phyloP scores from a whole-genome alignment of 345 rosid species.

The Euphorbia tirucalli region DNA sequence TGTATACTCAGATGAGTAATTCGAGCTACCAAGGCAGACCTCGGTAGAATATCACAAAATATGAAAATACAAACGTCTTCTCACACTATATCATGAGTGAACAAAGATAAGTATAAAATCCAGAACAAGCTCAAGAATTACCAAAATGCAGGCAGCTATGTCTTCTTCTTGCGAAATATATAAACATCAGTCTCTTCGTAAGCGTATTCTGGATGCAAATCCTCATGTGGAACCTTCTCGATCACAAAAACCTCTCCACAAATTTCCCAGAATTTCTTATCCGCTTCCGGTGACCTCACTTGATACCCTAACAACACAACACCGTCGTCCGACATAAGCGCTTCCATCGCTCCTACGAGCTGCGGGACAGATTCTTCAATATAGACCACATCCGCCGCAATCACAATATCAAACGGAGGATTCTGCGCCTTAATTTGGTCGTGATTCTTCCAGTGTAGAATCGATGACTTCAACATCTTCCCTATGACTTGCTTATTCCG shows the following conservation, averaged over 20 bases:
- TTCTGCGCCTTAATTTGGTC: conserved; percentile 61
- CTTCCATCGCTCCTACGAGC: conserved; percentile 65
- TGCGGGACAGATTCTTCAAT: conserved; percentile 66
- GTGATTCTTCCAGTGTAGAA: conserved; percentile 63
- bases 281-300: conserved; percentile 85
- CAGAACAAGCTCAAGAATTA: not conserved
- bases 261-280: conserved; percentile 75
- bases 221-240: conserved; percentile 77
- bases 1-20: not conserved
- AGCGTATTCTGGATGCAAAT: conserved; percentile 76
- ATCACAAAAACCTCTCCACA: conserved; percentile 56
- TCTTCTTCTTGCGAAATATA: conserved; percentile 61
- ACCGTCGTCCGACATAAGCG: conserved; percentile 67
- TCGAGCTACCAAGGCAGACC: not conserved
- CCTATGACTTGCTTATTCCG: conserved; percentile 71
- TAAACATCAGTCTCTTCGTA: conserved; percentile 82
- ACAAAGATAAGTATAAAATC: not conserved
- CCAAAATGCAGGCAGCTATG: conserved; percentile 6
- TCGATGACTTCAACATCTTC: conserved; percentile 53
- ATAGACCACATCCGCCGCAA: conserved; percentile 88
- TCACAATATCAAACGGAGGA: conserved; percentile 76
- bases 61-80: not conserved
- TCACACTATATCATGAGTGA: not conserved
- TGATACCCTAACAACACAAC: conserved; percentile 75
- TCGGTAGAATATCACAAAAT: too few relatives aligned